phyloP scores from a whole-genome alignment of 805 yeast species.

The Metschnikowia lunata region DNA sequence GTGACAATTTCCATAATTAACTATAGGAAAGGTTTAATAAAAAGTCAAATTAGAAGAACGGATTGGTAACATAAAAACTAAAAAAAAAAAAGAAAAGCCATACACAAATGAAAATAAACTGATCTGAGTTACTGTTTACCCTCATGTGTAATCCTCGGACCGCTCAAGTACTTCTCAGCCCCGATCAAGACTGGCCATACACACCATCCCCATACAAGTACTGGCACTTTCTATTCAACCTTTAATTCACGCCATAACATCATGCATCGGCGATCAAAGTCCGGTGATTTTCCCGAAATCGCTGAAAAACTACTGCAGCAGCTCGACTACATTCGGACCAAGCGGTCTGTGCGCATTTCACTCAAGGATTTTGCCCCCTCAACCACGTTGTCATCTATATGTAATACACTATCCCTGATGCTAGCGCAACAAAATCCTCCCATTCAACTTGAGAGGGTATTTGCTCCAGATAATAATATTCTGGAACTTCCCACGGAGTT shows the following conservation, averaged over 20 bases:
- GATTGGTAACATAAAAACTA: too few relatives aligned
- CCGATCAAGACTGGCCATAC: not conserved
- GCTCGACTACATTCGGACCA: conserved; percentile 10
- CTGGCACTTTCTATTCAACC: too few relatives aligned
- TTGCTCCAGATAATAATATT: conserved; percentile 7
- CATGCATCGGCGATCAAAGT: conserved; percentile 2
- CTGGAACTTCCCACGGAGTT: conserved; percentile 12
- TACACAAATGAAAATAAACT: too few relatives aligned
- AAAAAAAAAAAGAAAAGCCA: too few relatives aligned
- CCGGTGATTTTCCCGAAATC: conserved; percentile 1
- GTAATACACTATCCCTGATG: conserved; percentile 10
- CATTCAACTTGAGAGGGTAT: conserved; percentile 11
- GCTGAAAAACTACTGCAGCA: conserved; percentile 8
- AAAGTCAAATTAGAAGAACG: too few relatives aligned
- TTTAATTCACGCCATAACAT: too few relatives aligned
- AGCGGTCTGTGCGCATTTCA: conserved; percentile 13
- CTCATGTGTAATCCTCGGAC: not conserved
- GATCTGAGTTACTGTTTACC: not conserved
- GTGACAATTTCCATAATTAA: too few relatives aligned
- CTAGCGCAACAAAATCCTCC: conserved; percentile 8
- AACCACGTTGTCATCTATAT: conserved; percentile 7
- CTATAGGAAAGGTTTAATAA: too few relatives aligned
- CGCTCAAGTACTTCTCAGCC: not conserved
- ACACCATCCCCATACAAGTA: not conserved
- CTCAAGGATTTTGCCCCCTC: conserved; percentile 11